A percentile compares a stretch with the other conserved stretches of the same genome.
These are phyloP conservation scores for Colletotrichum tropicicola DNA, from an alignment of 2,329 filamentous ascomycete species.

Conservation along the genomic window DNA sequence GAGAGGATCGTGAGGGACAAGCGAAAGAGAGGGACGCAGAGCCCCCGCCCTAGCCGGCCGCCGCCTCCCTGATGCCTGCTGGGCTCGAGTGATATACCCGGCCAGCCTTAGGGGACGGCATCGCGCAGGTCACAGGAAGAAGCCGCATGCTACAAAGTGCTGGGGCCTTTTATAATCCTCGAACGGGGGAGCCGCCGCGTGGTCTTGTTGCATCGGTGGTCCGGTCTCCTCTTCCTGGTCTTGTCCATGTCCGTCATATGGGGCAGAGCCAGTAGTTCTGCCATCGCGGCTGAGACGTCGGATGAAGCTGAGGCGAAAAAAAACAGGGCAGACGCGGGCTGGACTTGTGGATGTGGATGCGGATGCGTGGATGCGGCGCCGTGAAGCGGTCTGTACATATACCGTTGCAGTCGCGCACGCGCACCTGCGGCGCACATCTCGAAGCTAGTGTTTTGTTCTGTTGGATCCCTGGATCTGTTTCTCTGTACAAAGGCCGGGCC, in stretches of 20 bases:
- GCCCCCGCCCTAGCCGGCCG: conserved; percentile 8
- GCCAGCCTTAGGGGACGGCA: conserved; percentile 4
- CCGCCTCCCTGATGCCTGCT: conserved; percentile 7
- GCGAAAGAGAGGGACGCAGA: conserved; percentile 6
- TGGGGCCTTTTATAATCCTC: too few relatives aligned
- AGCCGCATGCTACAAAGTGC: not conserved
- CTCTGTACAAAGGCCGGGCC: conserved; percentile 7
- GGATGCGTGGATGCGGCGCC: conserved; percentile 1
- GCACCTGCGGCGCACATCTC: not conserved
- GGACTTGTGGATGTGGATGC: not conserved
- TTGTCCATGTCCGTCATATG: not conserved
- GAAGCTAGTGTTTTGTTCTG: conserved; percentile 22
- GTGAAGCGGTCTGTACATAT: conserved; percentile 2
- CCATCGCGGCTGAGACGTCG: not conserved
- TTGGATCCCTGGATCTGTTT: conserved; percentile 12
- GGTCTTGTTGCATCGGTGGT: not conserved
- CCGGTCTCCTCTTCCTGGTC: not conserved
- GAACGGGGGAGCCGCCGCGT: too few relatives aligned
- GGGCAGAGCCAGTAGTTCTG: not conserved
- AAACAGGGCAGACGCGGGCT: conserved; percentile 1
- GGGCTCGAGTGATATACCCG: not conserved
- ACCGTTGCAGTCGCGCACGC: conserved; percentile 20
- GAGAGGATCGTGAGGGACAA: conserved; percentile 21
- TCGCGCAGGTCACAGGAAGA: not conserved
- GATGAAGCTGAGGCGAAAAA: conserved; percentile 27